Percentiles rank a stretch among this genome's conserved stretches.
Conservation (phyloP, 208 protist species). For the Leishmania gerbilli region DNA sequence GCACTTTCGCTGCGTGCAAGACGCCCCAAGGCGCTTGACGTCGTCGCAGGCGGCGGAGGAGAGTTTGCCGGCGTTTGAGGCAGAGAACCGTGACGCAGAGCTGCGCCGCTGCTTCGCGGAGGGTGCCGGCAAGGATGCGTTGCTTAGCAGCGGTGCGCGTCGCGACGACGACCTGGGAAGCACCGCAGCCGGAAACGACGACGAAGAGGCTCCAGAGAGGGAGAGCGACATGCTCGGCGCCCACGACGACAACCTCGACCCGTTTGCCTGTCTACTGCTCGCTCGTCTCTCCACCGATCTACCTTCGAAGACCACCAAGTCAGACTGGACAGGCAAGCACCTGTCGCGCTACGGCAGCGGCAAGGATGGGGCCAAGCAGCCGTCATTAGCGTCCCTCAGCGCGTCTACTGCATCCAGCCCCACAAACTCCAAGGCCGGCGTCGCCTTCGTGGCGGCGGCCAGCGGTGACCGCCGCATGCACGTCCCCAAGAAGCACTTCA, state of each 20-base stretch:
- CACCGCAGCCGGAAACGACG: slow-evolving; percentile 6
- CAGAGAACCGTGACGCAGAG: slow-evolving; percentile 36
- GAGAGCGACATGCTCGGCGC: slow-evolving; percentile 10
- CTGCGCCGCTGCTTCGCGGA: slow-evolving; percentile 37
- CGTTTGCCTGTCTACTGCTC: slow-evolving; percentile 32
- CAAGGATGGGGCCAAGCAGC: background rate
- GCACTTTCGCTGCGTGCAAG: slow-evolving; percentile 52
- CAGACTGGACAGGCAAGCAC: slow-evolving; percentile 18
- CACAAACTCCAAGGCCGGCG: slow-evolving; percentile 13
- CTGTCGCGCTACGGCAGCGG: slow-evolving; percentile 5
- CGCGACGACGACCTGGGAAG: slow-evolving; percentile 17
- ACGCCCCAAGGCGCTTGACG: slow-evolving; percentile 42
- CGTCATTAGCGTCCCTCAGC: background rate
- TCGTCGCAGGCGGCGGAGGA: slow-evolving; percentile 21
- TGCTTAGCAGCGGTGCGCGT: slow-evolving; percentile 14
- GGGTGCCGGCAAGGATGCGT: slow-evolving; percentile 38
- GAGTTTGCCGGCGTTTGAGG: slow-evolving; percentile 28
- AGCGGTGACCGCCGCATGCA: slow-evolving; percentile 22
- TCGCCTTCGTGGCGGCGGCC: slow-evolving; percentile 26
- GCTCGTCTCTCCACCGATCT: slow-evolving; percentile 23
- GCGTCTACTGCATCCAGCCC: background rate
- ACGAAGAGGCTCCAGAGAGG: slow-evolving; percentile 1
- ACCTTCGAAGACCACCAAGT: slow-evolving; percentile 10
- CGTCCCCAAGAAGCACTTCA: slow-evolving; percentile 35
- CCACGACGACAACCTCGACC: slow-evolving; percentile 32